Conservation (phyloP, 495 filamentous ascomycete species). For the Podospora australis region DNA sequence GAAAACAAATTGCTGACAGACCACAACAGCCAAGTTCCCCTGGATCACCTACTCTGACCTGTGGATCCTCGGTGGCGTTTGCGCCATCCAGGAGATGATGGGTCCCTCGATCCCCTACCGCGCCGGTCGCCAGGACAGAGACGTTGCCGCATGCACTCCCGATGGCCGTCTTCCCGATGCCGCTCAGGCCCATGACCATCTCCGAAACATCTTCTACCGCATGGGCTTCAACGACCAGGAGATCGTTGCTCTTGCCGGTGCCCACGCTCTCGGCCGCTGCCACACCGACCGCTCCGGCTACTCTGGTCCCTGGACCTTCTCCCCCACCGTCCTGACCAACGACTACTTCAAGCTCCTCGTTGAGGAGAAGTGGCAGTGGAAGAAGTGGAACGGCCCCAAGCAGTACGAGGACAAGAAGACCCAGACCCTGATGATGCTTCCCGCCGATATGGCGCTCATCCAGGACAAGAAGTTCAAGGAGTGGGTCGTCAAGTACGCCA, state of each 20-base stretch:
- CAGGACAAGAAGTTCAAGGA: constrained; percentile 83
- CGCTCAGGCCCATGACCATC: constrained; percentile 68
- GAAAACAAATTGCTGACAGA: constrained; percentile 27
- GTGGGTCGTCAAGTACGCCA: constrained; percentile 84
- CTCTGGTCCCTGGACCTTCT: constrained; percentile 94
- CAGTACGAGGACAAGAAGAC: constrained; percentile 76
- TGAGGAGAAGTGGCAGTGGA: constrained; percentile 85
- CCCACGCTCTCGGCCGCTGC: constrained; percentile 88
- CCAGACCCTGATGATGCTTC: constrained; percentile 94
- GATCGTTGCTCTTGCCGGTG: constrained; percentile 85
- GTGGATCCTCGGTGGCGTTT: constrained; percentile 85
- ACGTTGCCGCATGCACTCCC: constrained; percentile 82
- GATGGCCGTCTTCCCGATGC: constrained; percentile 95
- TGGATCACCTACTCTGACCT: constrained; percentile 97
- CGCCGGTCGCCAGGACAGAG: constrained; percentile 77
- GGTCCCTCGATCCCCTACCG: constrained; percentile 85
- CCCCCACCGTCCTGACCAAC: constrained; percentile 88
- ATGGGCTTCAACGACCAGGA: constrained; percentile 99
- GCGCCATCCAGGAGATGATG: constrained; percentile 90
- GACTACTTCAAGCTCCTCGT: constrained; percentile 86
- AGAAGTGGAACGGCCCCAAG: constrained; percentile 89
- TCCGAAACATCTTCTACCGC: constrained; percentile 88
- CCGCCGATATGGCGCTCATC: constrained; percentile 79
- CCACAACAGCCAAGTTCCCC: constrained; percentile 63
- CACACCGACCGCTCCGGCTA: constrained; percentile 85